Evolutionary conservation across 1,139 yeast genomes (phyloP), one percentile per base, ranked within the genome.

Genomic region (Hansenula lynferdii): DNA sequence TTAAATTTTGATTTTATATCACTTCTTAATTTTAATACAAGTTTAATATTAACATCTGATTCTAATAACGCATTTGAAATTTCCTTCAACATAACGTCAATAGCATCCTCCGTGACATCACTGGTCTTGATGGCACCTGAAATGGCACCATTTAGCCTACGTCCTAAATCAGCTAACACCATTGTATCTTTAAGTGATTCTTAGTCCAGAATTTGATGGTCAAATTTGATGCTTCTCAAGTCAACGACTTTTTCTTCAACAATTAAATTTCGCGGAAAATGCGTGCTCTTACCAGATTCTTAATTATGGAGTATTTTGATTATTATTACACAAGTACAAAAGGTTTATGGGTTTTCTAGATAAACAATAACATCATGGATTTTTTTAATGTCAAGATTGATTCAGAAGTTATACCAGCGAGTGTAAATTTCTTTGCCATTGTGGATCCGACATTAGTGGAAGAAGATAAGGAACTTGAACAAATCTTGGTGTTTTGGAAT

Each of bases 121-220:
- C 67, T 70, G 6, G 84, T 64, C 56, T 73, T 60, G 48, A 95
- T 75, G 38, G 92, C 75, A 42, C 79, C 67, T 64, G 90, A 61
- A 58, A 89, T 75, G 59, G 90, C 90, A 51, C 70, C 69, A 61
- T 80, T 86, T 60, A 92, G 83, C 46, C 95, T 80, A 48, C 85
- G 72, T 28, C 98, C 97, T 49, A 92, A 73, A 65, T 92, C 97
- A 45, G 96, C 96, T 56, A 92, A 77, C 54, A 92, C 97, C 97
- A 92, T 90, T 38, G 34, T 42, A n/a, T n/a, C n/a, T n/a, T n/a
- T n/a, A n/a, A n/a, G n/a, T n/a, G n/a, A n/a, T n/a, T n/a, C n/a
- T n/a, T n/a, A n/a, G n/a, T n/a, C n/a, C n/a, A n/a, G n/a, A n/a
- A n/a, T n/a, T n/a, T n/a, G n/a, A n/a, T n/a, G n/a, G n/a, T n/a